Evolutionary conservation across 108 stramenopile species (phyloP).

Genomic region (Cylindrotheca closterium): DNA sequence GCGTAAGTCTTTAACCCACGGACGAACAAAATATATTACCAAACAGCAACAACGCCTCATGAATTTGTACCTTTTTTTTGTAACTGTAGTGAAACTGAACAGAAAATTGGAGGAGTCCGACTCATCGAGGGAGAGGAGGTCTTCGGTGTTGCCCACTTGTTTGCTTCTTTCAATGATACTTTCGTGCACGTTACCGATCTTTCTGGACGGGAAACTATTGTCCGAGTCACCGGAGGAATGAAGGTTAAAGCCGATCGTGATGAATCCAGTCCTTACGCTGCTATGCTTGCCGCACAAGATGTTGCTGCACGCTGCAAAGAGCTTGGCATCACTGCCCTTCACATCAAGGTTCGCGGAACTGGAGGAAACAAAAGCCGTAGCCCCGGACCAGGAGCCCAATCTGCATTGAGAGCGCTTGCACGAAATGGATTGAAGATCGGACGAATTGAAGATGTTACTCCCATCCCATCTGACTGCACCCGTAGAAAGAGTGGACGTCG

Average conservation of each 20-base stretch:
- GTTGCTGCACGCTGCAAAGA: slow-evolving; percentile 95
- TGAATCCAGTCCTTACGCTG: slow-evolving; percentile 99
- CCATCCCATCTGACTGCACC: slow-evolving; percentile 98
- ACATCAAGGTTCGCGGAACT: slow-evolving; percentile 99
- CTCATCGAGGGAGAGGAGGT: slow-evolving; percentile 94
- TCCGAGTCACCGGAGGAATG: slow-evolving; percentile 99
- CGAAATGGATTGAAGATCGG: slow-evolving; percentile 99
- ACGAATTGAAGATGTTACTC: slow-evolving; percentile 99
- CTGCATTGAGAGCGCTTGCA: slow-evolving; percentile 96
- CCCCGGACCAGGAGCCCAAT: slow-evolving; percentile 99
- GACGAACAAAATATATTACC: no score
- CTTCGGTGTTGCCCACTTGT: slow-evolving; percentile 99
- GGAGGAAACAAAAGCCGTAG: slow-evolving; percentile 96
- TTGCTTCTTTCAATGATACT: slow-evolving; percentile 99
- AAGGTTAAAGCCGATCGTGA: slow-evolving; percentile 99
- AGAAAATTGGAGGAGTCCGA: slow-evolving; percentile 47
- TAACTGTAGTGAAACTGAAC: slow-evolving; percentile 25
- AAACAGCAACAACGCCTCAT: no score
- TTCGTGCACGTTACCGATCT: slow-evolving; percentile 99
- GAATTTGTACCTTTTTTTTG: no score
- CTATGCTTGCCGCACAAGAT: slow-evolving; percentile 99
- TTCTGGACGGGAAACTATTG: slow-evolving; percentile 98
- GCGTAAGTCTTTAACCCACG: no score
- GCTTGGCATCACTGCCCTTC: slow-evolving; percentile 98
- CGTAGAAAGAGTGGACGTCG: slow-evolving; percentile 98